These are phyloP conservation scores for Bjerkandera adusta DNA, from an alignment of 1,284 basidiomycete genomes.

Conservation along the genomic window DNA sequence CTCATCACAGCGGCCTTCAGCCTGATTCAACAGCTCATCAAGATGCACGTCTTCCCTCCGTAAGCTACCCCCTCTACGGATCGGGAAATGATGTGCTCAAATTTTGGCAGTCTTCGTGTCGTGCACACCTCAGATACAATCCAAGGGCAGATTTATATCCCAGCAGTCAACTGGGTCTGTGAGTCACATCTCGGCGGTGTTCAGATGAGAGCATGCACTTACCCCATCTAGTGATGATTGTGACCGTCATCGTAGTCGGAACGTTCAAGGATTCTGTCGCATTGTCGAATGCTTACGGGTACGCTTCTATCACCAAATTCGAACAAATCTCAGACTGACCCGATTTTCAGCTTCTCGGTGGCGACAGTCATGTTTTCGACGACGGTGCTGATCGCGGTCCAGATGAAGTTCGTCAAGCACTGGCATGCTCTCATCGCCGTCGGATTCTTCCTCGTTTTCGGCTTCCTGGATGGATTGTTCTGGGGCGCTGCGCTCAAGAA, in stretches of 20 bases:
- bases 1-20: constrained; percentile 72
- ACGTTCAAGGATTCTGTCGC: constrained; percentile 52
- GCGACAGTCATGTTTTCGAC: constrained; percentile 65
- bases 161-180: constrained; percentile 54
- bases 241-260: constrained; percentile 53
- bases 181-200: constrained; percentile 13
- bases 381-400: constrained; percentile 53
- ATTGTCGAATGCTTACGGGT: constrained; percentile 52
- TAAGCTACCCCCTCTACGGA: constrained; percentile 16
- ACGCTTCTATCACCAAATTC: constrained; percentile 10
- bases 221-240: constrained; percentile 42
- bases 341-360: constrained; percentile 52
- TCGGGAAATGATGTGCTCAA: background rate
- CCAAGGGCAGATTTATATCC: constrained; percentile 66
- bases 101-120: constrained; percentile 42
- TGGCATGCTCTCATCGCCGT: constrained; percentile 44
- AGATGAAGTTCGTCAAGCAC: constrained; percentile 56
- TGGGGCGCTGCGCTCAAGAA: constrained; percentile 63
- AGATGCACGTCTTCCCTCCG: constrained; percentile 55
- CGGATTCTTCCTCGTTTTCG: constrained; percentile 55
- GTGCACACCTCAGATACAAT: constrained; percentile 56
- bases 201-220: too few species aligned
- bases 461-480: constrained; percentile 63
- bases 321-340: background rate
- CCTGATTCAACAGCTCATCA: constrained; percentile 61